Conservation (phyloP, 257 asterid species). For the Petunia secreta region DNA sequence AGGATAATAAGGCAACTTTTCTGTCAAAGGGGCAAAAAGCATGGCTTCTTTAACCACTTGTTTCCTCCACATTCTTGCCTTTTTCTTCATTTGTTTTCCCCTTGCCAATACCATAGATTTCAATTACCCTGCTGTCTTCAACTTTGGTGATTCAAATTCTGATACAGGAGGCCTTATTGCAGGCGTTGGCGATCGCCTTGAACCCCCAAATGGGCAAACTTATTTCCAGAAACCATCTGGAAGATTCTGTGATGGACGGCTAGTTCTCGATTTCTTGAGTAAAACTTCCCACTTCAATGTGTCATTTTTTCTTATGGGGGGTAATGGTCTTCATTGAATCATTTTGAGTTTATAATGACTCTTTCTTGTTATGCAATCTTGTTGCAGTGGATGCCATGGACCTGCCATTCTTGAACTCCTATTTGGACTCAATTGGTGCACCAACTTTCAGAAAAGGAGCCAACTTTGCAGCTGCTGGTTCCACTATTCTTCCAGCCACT, state of each 20-base stretch:
- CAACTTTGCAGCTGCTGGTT: constrained; percentile 88
- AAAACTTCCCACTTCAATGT: constrained; percentile 21
- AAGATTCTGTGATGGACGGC: constrained; percentile 87
- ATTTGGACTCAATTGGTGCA: constrained; percentile 72
- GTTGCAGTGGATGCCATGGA: constrained; percentile 92
- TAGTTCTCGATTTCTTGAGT: constrained; percentile 79
- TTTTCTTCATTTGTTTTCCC: constrained; percentile 39
- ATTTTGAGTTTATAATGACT: not conserved
- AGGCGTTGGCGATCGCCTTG: constrained; percentile 62
- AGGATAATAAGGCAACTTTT: constrained; percentile 16
- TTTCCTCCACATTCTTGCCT: constrained; percentile 32
- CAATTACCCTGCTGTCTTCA: constrained; percentile 89
- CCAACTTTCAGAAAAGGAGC: constrained; percentile 81
- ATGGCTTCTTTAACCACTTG: constrained; percentile 50
- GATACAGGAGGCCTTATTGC: constrained; percentile 87
- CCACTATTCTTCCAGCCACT: constrained; percentile 64
- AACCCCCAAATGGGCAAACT: constrained; percentile 81
- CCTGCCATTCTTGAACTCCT: constrained; percentile 76
- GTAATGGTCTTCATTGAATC: not conserved
- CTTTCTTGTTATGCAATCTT: not conserved
- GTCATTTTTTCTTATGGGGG: not conserved
- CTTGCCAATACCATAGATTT: constrained; percentile 59
- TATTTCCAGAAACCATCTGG: constrained; percentile 87
- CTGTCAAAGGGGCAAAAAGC: constrained; percentile 11
- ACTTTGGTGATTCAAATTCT: constrained; percentile 98